Evolutionary conservation across 176 grass and related monocot genomes (phyloP), one percentile per base, ranked within the genome.

Genomic region (Pontederia paniculata): DNA sequence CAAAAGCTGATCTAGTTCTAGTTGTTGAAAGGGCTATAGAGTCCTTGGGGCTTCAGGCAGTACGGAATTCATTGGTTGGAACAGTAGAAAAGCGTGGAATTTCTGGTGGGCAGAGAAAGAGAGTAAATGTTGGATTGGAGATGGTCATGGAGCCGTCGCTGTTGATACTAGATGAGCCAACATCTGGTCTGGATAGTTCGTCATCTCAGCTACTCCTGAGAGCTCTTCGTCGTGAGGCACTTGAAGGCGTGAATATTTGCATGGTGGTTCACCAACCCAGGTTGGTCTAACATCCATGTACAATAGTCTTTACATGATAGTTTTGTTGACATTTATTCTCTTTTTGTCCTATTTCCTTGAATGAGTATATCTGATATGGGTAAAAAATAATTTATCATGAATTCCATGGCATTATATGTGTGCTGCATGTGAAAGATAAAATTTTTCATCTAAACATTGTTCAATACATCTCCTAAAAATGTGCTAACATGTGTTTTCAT

Each of bases 101-200:
- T 73, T 93, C 88, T 25, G 88, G 88, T 43, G 88, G 88, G 62
- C 88, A 93, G 74, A 83, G 82, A 58, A 93, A 86, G 55, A 78
- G 88, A 21, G 83, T 93, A 48, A 93, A 93, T 71, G 75, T 93
- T 54, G 88, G 88, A 21, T 73, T 86, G 67, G 88, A 93, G 76
- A 80, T 93, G 88, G 88, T 86, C 42, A 93, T 93, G 71, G 88
- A 93, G 65, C 88, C 88, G 61, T 86, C 82, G 73, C 71, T 87
- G 65, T 77, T 93, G 73, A 86, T 93, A 73, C 71, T 93, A 23
- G 88, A 93, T 63, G 88, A 93, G 71, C 88, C 88, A 54, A 93
- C 88, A 50, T 86, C 88, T 25, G 88, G 88, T 17, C 77, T 93
- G 60, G 88, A 93, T 53, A 93, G 88, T 80, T 83, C 88, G 67